Evolutionary conservation across 768 basidiomycete species (phyloP).

Genomic region (Suillus placidus): DNA sequence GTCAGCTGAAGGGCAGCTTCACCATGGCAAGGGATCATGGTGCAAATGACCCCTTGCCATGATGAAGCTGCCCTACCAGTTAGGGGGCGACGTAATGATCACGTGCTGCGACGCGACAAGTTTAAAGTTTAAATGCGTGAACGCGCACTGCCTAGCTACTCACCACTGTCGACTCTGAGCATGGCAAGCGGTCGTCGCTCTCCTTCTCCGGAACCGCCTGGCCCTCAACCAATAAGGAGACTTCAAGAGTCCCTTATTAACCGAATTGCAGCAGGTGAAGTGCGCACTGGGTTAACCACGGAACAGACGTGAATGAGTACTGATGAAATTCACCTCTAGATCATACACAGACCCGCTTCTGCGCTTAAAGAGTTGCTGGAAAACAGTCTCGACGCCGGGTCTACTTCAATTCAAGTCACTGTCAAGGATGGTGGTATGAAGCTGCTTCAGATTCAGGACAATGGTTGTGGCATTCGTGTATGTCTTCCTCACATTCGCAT

Average conservation of each 20-base stretch:
- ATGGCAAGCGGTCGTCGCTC: background rate
- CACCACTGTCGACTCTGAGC: background rate
- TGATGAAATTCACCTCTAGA: constrained; percentile 45
- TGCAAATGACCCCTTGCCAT: too few species aligned
- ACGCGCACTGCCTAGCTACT: background rate
- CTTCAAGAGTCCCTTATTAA: constrained; percentile 87
- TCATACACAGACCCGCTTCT: constrained; percentile 89
- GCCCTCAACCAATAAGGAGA: constrained; percentile 69
- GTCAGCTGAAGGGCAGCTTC: background rate
- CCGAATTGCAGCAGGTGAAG: constrained; percentile 84
- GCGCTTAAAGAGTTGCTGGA: constrained; percentile 96
- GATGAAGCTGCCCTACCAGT: too few species aligned
- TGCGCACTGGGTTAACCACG: constrained; percentile 23
- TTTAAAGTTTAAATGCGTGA: background rate
- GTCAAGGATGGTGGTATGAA: constrained; percentile 97
- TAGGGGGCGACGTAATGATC: background rate
- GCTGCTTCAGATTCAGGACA: constrained; percentile 93
- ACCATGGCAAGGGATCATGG: too few species aligned
- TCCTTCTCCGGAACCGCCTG: constrained; percentile 30
- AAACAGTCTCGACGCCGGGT: constrained; percentile 92
- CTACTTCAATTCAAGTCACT: constrained; percentile 83
- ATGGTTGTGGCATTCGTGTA: constrained; percentile 93
- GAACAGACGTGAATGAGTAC: background rate
- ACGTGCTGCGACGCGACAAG: background rate
- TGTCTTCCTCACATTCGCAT: constrained; percentile 29